These are phyloP conservation scores for Pseudonitzschia delicatissima DNA, from an alignment of 108 stramenopile genomes.

Conservation along the genomic window DNA sequence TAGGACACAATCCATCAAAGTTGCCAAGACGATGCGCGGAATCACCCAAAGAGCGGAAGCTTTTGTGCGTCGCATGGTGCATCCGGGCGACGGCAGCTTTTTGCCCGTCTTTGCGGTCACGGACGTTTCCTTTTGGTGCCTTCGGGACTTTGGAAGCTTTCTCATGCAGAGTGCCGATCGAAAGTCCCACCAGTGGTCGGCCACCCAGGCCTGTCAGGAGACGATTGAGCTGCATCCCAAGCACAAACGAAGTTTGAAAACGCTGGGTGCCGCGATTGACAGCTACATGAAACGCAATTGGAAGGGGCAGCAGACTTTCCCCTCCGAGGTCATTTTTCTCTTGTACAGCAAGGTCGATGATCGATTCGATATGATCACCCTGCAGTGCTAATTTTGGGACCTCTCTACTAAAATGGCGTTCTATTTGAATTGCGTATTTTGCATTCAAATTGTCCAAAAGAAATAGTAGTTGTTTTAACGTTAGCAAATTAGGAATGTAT, in stretches of 20 bases:
- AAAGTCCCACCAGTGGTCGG: constrained; percentile 26
- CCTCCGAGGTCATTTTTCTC: constrained; percentile 21
- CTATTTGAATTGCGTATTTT: too few relatives aligned
- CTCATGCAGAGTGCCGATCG: constrained; percentile 34
- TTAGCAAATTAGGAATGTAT: too few relatives aligned
- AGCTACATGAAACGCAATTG: constrained; percentile 39
- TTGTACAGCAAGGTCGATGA: constrained; percentile 54
- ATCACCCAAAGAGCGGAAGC: constrained; percentile 32
- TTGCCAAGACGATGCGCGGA: constrained; percentile 37
- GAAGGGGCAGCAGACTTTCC: not conserved
- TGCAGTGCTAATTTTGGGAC: constrained; percentile 28
- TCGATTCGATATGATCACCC: constrained; percentile 55
- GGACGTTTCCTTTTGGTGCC: constrained; percentile 44
- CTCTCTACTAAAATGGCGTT: too few relatives aligned
- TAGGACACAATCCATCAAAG: constrained; percentile 33
- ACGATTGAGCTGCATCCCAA: constrained; percentile 31
- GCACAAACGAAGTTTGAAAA: constrained; percentile 47
- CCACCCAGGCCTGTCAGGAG: constrained; percentile 16
- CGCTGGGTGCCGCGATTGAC: constrained; percentile 47
- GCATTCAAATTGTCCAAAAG: too few relatives aligned
- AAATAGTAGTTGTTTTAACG: too few relatives aligned
- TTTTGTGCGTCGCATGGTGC: constrained; percentile 21
- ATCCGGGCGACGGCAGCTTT: constrained; percentile 7
- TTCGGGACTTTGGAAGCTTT: constrained; percentile 50
- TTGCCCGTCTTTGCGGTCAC: constrained; percentile 47